These are phyloP conservation scores for Dothiorella sarmentorum DNA, from an alignment of 2,329 filamentous ascomycete species.

Conservation along the genomic window DNA sequence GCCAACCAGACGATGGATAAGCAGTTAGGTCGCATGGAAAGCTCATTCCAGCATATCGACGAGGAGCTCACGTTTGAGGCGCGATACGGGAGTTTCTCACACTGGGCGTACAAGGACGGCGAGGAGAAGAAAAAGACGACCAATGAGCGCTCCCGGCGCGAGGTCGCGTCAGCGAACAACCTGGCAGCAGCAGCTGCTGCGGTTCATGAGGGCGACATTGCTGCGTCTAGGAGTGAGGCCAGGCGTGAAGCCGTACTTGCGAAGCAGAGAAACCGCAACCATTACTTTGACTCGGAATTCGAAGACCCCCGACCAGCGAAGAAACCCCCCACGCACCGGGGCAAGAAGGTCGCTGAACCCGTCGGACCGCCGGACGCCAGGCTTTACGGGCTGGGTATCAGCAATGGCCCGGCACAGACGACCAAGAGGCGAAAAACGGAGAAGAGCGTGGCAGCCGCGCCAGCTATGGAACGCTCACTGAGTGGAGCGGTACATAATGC, in stretches of 20 bases:
- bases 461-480: conserved; percentile 64
- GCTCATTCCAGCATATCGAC: conserved; percentile 82
- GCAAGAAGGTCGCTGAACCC: conserved; percentile 59
- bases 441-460: conserved; percentile 48
- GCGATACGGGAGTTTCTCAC: conserved; percentile 82
- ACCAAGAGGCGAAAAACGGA: conserved; percentile 81
- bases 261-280: conserved; percentile 60
- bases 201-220: conserved; percentile 76
- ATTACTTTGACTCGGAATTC: conserved; percentile 73
- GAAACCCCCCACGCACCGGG: conserved; percentile 60
- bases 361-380: conserved; percentile 37
- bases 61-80: conserved; percentile 91
- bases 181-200: conserved; percentile 67
- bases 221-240: conserved; percentile 74
- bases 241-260: conserved; percentile 77
- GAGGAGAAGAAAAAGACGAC: conserved; percentile 55
- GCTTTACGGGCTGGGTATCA: conserved; percentile 63
- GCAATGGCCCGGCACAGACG: conserved; percentile 54
- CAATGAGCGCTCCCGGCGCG: conserved; percentile 71
- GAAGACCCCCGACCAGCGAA: conserved; percentile 64
- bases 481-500: conserved; percentile 54
- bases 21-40: conserved; percentile 79
- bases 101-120: conserved; percentile 94
- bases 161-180: conserved; percentile 72
- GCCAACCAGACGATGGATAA: conserved; percentile 86